Percentiles rank a stretch among this genome's conserved stretches.
These are phyloP conservation scores for Dactylis glomerata DNA, from an alignment of 176 grass and related monocot species.

Conservation along the genomic window DNA sequence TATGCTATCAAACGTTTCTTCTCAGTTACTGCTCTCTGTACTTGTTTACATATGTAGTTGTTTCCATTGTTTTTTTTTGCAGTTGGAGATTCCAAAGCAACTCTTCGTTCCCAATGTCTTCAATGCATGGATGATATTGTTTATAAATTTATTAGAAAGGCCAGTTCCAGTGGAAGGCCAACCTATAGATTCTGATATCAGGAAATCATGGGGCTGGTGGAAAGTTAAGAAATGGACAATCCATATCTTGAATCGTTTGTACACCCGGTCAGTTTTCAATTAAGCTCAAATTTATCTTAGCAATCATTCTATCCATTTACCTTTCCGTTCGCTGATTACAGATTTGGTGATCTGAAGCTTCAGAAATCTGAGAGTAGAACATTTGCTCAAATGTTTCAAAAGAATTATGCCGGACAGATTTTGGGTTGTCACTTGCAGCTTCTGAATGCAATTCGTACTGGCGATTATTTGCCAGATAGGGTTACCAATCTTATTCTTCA, in stretches of 20 bases:
- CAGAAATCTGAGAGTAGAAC: conserved; percentile 87
- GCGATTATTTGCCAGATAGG: conserved; percentile 90
- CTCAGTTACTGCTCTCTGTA: background rate
- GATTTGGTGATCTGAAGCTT: conserved; percentile 94
- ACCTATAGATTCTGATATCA: conserved; percentile 61
- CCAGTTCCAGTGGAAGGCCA: conserved; percentile 77
- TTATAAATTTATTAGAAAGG: conserved; percentile 73
- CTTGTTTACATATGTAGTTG: background rate
- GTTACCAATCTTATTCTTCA: conserved; percentile 95
- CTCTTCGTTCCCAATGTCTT: conserved; percentile 67
- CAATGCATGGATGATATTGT: conserved; percentile 90
- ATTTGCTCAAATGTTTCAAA: conserved; percentile 96
- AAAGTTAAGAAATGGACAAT: conserved; percentile 95
- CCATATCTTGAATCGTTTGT: conserved; percentile 85
- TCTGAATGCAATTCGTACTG: conserved; percentile 80
- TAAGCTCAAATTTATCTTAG: conserved; percentile 10
- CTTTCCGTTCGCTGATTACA: conserved; percentile 26
- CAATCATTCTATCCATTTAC: conserved; percentile 21
- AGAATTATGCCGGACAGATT: conserved; percentile 84
- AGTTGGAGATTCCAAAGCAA: conserved; percentile 93
- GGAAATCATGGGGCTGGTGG: conserved; percentile 95
- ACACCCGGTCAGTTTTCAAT: conserved; percentile 61
- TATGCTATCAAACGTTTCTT: conserved; percentile 42
- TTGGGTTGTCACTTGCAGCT: conserved; percentile 81
- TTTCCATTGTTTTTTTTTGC: conserved; percentile 23